Percentiles rank a stretch among this genome's conserved stretches.
These are phyloP conservation scores for Crithidia acanthocephali DNA, from an alignment of 208 protist genomes.

Conservation along the genomic window DNA sequence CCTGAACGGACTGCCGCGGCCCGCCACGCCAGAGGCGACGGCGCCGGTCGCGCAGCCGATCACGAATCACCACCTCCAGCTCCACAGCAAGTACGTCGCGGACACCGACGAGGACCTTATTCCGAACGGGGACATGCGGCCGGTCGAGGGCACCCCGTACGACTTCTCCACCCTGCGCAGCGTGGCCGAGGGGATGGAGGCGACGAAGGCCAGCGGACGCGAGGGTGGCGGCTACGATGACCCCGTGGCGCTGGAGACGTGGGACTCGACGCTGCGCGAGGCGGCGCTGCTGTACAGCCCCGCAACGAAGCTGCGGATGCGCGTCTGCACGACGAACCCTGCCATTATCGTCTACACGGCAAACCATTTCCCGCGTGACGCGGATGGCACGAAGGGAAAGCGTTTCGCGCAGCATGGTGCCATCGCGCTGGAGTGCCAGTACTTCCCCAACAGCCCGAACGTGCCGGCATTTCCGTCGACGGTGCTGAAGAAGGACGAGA, in stretches of 20 bases:
- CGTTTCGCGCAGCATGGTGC: slow-evolving; percentile 67
- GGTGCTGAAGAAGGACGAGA: slow-evolving; percentile 59
- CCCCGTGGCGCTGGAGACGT: slow-evolving; percentile 69
- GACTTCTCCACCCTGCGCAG: slow-evolving; percentile 57
- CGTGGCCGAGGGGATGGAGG: slow-evolving; percentile 58
- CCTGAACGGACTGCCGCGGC: slow-evolving; percentile 70
- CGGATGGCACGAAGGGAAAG: slow-evolving; percentile 51
- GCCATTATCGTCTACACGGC: slow-evolving; percentile 72
- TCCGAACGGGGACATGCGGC: slow-evolving; percentile 49
- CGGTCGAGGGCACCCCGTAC: slow-evolving; percentile 47
- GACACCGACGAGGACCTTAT: slow-evolving; percentile 50
- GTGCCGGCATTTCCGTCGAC: slow-evolving; percentile 64
- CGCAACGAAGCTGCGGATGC: slow-evolving; percentile 62
- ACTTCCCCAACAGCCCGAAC: slow-evolving; percentile 83
- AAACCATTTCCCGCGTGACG: slow-evolving; percentile 59
- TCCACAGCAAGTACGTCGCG: slow-evolving; percentile 57
- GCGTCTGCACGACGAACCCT: slow-evolving; percentile 70
- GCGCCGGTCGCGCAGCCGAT: slow-evolving; percentile 44
- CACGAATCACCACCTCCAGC: slow-evolving; percentile 60
- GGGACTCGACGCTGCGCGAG: slow-evolving; percentile 72
- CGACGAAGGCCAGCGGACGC: slow-evolving; percentile 34
- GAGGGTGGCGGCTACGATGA: slow-evolving; percentile 77
- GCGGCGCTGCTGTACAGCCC: slow-evolving; percentile 72
- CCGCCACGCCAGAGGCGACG: slow-evolving; percentile 13
- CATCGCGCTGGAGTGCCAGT: slow-evolving; percentile 76